phyloP scores from a whole-genome alignment of 306 rosid species.

The Begonia fuchsioides region DNA sequence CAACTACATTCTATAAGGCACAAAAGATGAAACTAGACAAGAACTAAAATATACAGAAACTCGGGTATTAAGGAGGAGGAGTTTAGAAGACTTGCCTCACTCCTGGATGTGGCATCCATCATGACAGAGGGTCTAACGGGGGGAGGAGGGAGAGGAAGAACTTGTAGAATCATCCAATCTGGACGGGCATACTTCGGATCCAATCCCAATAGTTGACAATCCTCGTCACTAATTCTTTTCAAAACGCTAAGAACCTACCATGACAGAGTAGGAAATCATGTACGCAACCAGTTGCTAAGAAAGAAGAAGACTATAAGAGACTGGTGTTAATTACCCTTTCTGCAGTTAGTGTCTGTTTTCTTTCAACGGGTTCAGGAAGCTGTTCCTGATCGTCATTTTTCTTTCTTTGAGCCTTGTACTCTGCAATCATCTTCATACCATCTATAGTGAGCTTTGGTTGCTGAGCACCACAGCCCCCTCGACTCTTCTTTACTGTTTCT shows the following conservation, averaged over 20 bases:
- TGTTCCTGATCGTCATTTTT: slow-evolving; percentile 92
- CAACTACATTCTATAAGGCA: not conserved
- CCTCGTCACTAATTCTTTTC: slow-evolving; percentile 89
- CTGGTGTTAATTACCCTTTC: slow-evolving; percentile 45
- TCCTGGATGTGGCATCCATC: slow-evolving; percentile 99
- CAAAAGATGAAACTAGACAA: not conserved
- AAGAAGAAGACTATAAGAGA: not conserved
- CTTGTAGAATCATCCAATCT: slow-evolving; percentile 97
- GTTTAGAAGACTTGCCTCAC: slow-evolving; percentile 59
- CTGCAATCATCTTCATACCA: slow-evolving; percentile 84
- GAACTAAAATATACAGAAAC: not conserved
- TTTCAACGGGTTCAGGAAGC: slow-evolving; percentile 95
- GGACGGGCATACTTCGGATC: slow-evolving; percentile 93
- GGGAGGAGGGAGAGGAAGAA: slow-evolving; percentile 97
- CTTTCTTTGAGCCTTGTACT: slow-evolving; percentile 87
- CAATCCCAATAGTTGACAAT: slow-evolving; percentile 76
- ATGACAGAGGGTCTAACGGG: slow-evolving; percentile 98
- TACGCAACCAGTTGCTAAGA: not conserved
- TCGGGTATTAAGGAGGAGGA: not conserved
- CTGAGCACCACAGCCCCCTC: slow-evolving; percentile 99
- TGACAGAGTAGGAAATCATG: not conserved
- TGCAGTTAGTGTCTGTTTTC: slow-evolving; percentile 88
- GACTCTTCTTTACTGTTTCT: slow-evolving; percentile 69
- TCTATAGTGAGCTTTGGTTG: slow-evolving; percentile 87
- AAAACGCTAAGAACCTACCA: slow-evolving; percentile 77